These are phyloP conservation scores for Neofusicoccum kwambonambiense DNA, from an alignment of 2,329 filamentous ascomycete genomes.

Conservation along the genomic window DNA sequence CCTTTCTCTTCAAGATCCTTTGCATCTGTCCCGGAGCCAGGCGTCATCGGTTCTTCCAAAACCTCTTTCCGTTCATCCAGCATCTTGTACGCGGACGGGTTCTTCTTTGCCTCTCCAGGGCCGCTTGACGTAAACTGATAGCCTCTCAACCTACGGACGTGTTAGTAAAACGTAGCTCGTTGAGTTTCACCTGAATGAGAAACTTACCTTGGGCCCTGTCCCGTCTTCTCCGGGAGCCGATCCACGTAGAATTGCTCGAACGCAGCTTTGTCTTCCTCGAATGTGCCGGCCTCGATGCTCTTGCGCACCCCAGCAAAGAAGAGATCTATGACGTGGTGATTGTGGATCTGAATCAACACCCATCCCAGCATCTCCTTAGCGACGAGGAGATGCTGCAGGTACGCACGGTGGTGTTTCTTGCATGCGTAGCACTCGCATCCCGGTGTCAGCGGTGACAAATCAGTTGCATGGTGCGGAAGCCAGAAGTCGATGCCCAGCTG, in stretches of 20 bases:
- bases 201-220: constrained; percentile 61
- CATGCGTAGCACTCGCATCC: constrained; percentile 82
- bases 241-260: constrained; percentile 71
- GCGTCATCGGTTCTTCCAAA: constrained; percentile 13
- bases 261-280: constrained; percentile 52
- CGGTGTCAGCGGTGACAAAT: constrained; percentile 60
- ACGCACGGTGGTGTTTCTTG: constrained; percentile 78
- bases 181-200: too few relatives aligned
- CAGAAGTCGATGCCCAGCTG: constrained; percentile 77
- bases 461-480: constrained; percentile 57
- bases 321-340: constrained; percentile 67
- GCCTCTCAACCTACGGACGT: constrained; percentile 4
- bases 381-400: constrained; percentile 78
- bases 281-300: constrained; percentile 59
- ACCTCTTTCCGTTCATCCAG: constrained; percentile 16
- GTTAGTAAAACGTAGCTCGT: too few relatives aligned
- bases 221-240: constrained; percentile 70
- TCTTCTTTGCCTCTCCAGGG: constrained; percentile 18
- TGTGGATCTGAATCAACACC: constrained; percentile 90
- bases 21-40: constrained; percentile 1
- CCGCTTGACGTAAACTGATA: constrained; percentile 20
- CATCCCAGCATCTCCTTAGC: constrained; percentile 97
- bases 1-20: constrained; percentile 21
- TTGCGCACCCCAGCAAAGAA: constrained; percentile 73
- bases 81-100: constrained; percentile 18